A percentile compares a stretch with the other conserved stretches of the same genome.
These are phyloP conservation scores for Penicillium silybi DNA, from an alignment of 495 filamentous ascomycete species.

Conservation along the genomic window DNA sequence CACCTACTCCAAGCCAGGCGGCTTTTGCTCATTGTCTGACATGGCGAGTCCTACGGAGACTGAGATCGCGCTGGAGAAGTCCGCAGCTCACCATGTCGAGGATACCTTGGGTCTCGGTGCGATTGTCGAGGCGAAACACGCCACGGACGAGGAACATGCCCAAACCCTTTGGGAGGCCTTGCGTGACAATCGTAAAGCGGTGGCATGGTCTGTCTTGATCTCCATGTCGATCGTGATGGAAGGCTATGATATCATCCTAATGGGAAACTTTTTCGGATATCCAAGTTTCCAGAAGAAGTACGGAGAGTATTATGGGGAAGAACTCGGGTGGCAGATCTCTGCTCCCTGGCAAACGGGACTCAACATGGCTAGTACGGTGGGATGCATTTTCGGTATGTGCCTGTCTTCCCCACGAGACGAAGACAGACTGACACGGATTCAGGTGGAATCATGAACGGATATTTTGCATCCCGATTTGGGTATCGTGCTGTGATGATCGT, in stretches of 20 bases:
- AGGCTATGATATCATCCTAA: slow-evolving; percentile 47
- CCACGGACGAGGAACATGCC: slow-evolving; percentile 30
- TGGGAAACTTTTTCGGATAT: slow-evolving; percentile 39
- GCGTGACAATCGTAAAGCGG: slow-evolving; percentile 44
- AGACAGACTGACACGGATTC: neutral
- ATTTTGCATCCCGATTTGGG: slow-evolving; percentile 43
- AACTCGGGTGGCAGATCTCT: slow-evolving; percentile 27
- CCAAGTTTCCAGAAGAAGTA: slow-evolving; percentile 36
- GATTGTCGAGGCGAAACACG: slow-evolving; percentile 30
- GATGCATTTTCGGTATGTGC: slow-evolving; percentile 29
- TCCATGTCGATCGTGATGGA: slow-evolving; percentile 54
- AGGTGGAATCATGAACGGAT: slow-evolving; percentile 40
- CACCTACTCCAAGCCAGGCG: neutral
- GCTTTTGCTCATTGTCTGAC: neutral
- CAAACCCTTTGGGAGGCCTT: slow-evolving; percentile 31
- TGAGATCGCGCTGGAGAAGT: slow-evolving; percentile 22
- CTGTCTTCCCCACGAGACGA: neutral
- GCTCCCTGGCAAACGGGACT: slow-evolving; percentile 35
- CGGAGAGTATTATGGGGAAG: slow-evolving; percentile 23
- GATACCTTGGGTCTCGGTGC: slow-evolving; percentile 23
- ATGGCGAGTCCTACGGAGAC: slow-evolving; percentile 13
- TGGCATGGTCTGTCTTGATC: slow-evolving; percentile 44
- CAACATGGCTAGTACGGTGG: slow-evolving; percentile 33
- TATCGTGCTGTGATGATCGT: slow-evolving; percentile 40
- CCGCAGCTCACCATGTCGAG: slow-evolving; percentile 25